A percentile compares a stretch with the other conserved stretches of the same genome.
Conservation (phyloP, 441 rosid species). For the Croton laevigatus region DNA sequence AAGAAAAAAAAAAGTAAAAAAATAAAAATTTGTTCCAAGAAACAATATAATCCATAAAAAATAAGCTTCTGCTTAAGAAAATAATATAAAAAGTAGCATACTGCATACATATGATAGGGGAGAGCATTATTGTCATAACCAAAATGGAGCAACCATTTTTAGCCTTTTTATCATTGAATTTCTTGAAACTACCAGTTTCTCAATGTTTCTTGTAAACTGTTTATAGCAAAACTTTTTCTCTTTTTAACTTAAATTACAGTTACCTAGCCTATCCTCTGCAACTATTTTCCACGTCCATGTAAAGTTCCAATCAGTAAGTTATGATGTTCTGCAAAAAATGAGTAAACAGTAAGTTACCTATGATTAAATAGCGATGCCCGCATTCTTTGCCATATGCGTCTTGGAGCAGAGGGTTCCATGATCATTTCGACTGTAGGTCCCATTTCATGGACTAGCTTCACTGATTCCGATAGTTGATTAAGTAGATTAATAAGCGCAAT, state of each 20-base stretch:
- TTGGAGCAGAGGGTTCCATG: slow-evolving; percentile 23
- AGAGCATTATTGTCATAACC: too few relatives aligned
- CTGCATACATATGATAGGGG: too few relatives aligned
- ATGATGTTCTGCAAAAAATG: slow-evolving; percentile 7
- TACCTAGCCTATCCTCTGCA: slow-evolving; percentile 2
- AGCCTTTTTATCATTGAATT: background rate
- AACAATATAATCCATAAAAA: too few relatives aligned
- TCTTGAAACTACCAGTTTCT: slow-evolving; percentile 2
- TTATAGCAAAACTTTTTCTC: background rate
- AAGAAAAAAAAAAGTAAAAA: too few relatives aligned
- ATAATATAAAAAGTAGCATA: too few relatives aligned
- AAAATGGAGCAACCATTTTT: too few relatives aligned
- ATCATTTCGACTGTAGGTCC: slow-evolving; percentile 49
- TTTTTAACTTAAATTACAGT: background rate
- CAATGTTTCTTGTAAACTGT: slow-evolving; percentile 12
- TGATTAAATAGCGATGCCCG: slow-evolving; percentile 10
- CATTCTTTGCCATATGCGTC: slow-evolving; percentile 21
- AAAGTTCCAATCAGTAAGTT: background rate
- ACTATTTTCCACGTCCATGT: background rate
- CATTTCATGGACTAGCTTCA: slow-evolving; percentile 62
- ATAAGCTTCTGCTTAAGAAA: too few relatives aligned
- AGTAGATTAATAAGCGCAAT: slow-evolving; percentile 76
- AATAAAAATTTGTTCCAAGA: too few relatives aligned
- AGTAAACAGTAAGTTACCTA: slow-evolving; percentile 10
- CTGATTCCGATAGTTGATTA: slow-evolving; percentile 72